Evolutionary conservation across 1,284 basidiomycete genomes (phyloP).

Genomic region (Fomitopsis schrenkii): DNA sequence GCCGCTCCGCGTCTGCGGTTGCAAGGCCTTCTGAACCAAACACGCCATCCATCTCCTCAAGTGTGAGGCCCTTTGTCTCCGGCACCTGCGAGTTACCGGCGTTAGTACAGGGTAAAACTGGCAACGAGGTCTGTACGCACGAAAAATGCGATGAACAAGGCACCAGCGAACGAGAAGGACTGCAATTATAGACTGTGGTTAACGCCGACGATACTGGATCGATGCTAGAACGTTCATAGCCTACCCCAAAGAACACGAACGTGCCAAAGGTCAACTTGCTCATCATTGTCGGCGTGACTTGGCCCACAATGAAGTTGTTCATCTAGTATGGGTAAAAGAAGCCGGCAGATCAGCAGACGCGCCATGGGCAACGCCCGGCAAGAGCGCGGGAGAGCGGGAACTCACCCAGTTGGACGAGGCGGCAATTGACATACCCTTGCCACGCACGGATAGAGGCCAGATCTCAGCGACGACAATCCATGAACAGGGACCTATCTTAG

Average conservation of each 20-base stretch:
- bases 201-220: not conserved
- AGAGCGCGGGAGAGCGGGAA: not conserved
- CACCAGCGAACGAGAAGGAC: constrained; percentile 61
- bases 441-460: constrained; percentile 63
- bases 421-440: constrained; percentile 66
- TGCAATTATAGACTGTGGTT: constrained; percentile 18
- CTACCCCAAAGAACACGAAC: constrained; percentile 66
- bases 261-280: constrained; percentile 55
- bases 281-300: constrained; percentile 66
- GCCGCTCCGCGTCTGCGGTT: constrained; percentile 49
- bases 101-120: not conserved
- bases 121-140: constrained; percentile 32
- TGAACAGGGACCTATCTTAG: constrained; percentile 43
- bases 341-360: not conserved
- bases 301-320: constrained; percentile 64
- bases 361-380: not conserved
- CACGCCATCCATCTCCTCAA: constrained; percentile 71
- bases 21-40: constrained; percentile 55
- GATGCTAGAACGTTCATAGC: constrained; percentile 13
- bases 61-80: constrained; percentile 62
- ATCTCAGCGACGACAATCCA: constrained; percentile 68
- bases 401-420: constrained; percentile 69
- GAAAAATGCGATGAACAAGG: constrained; percentile 58
- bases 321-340: constrained; percentile 38
- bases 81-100: constrained; percentile 41